Evolutionary conservation across 768 basidiomycete genomes (phyloP).

Genomic region (Leccinum olivaceopallidum): DNA sequence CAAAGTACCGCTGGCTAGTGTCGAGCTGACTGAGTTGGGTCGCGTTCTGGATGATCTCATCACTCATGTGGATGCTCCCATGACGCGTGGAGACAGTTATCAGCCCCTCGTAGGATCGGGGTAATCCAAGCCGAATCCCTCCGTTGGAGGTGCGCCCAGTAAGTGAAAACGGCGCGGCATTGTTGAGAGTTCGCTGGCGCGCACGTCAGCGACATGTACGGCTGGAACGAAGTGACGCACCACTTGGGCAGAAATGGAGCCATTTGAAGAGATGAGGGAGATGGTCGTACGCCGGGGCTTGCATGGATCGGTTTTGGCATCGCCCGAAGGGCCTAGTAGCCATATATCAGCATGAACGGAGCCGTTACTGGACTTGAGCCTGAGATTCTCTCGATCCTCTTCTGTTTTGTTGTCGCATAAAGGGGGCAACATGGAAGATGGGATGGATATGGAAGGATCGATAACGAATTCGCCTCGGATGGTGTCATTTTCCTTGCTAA

Average conservation of each 20-base stretch:
- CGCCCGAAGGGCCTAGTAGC: constrained; percentile 22
- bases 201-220: not conserved
- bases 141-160: constrained; percentile 15
- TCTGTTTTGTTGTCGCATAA: constrained; percentile 37
- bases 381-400: constrained; percentile 40
- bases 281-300: constrained; percentile 20
- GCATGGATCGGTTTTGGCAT: constrained; percentile 4
- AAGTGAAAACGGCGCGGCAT: constrained; percentile 18
- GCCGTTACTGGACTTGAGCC: constrained; percentile 35
- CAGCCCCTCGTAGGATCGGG: constrained; percentile 25
- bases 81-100: constrained; percentile 18
- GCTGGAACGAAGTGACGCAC: constrained; percentile 13
- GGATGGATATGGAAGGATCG: constrained; percentile 43
- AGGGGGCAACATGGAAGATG: constrained; percentile 40
- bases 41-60: constrained; percentile 13
- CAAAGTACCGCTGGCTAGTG: constrained; percentile 21
- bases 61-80: constrained; percentile 18
- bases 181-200: constrained; percentile 16
- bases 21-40: constrained; percentile 27
- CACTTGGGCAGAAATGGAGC: constrained; percentile 17
- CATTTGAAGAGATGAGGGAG: constrained; percentile 19
- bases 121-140: constrained; percentile 16
- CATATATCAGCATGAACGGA: constrained; percentile 42
- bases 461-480: constrained; percentile 40
- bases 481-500: constrained; percentile 6